Evolutionary conservation across 129 eudicot genomes (phyloP), one percentile per base, ranked within the genome.

Genomic region (Flaveria sonorensis): DNA sequence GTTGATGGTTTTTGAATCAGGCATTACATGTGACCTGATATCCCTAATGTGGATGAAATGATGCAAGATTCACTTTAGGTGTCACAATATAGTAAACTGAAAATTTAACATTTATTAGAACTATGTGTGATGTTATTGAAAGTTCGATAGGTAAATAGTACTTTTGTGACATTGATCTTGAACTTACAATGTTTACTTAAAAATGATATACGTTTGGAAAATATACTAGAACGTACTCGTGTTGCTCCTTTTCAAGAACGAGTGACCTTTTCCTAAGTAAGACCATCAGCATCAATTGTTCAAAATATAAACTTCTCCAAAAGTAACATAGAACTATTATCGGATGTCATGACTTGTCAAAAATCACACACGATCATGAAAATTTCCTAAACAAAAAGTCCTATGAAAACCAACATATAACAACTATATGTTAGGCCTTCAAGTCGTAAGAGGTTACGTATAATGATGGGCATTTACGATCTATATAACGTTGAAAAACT

Each of bases 371-470:
- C 7, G 12, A 53, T 55, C 66, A 73, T 20, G 59, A 73, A 56
- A 36, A 73, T 6, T 19, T 56, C 39, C 77, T 10, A 57, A 40
- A 73, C 8, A 73, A 56, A 73, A 57, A 56, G 48, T 40, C 59
- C 4, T 26, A 15, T 1, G 21, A 24, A 63, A 30, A 63, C 69
- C 46, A 28, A 63, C 69, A 63, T 64, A 76, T 50, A 76, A 64
- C 53, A 14, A 51, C 52, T 43, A 51, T 13, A 30, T 50, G 66
- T 50, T 76, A 65, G 73, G 80, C 23, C 73, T 32, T 65, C 14
- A n/a, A 6, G n/a, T 57, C 48, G 1, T 56, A 43, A 57, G 16
- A 69, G 11, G 81, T 39, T 23, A 57, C 69, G 50, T 59, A 19
- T 57, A 13, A 28, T 68, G 43, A 42, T 4, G 36, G 16, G 57